Base-by-base conservation (phyloP, 352 stramenopile species). In the Heterotrichella gracilis region DNA sequence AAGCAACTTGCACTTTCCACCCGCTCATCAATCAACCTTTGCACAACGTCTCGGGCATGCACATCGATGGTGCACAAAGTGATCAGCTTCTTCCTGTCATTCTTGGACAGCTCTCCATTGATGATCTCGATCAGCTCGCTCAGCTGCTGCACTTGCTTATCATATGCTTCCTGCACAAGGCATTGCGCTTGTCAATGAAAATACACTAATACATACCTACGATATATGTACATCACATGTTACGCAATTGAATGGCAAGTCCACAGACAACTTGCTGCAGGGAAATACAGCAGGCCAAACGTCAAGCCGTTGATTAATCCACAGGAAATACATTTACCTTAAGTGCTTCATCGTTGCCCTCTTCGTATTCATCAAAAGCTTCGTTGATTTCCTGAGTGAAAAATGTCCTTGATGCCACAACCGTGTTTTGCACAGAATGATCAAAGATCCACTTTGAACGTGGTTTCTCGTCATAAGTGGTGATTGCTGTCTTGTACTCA, bases 1-100 rank as follows among this genome's bases (percentile, higher is more conserved):
- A 75, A 75, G 0, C 25, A 71, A 9, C 2, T 84, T 79, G 78
- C 98, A 98, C 72, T 96, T 25, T 66, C 70, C 24, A 25, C 68
- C 25, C 72, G 77, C 24, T 86, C 70, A 96, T 83, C 23, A 80
- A 78, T 71, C 1, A 78, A 71, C 19, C 25, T 75, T 25, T 84
- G 71, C 87, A 87, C 20, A 84, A 95, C 22, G 96, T 89, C 95
- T 70, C 95, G 90, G 71, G 98, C 87, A 71, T 98, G 92, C n/a
- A 99, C 94, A n/a, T 98, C 81, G 75, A 99, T 93, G 9, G 93
- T 99, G 75, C 99, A 98, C 3, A 99, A 80, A 75, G 98, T 93
- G 71, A 99, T 93, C 75, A 96, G 98, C 77, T 99, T 99, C 76
- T 90, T 92, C 3, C 89, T 80, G 3, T 89, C 81, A 69, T 92